A percentile compares a stretch with the other conserved stretches of the same genome.
Evolutionary conservation across 2,329 filamentous ascomycete species (phyloP).

Genomic region (Colletotrichum kahawae): DNA sequence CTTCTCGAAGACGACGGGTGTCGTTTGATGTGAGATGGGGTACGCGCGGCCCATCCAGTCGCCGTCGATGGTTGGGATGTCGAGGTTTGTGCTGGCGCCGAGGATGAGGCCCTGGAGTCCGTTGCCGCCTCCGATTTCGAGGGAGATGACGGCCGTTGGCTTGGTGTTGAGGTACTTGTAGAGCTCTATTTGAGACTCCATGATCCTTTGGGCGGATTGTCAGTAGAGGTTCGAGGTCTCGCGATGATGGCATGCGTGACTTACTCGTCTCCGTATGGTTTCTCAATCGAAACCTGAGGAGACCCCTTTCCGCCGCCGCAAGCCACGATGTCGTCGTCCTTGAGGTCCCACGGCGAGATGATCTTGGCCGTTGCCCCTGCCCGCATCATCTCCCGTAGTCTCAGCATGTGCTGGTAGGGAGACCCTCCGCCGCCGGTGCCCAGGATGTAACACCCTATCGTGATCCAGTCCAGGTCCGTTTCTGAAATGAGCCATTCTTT

Average conservation of each 20-base stretch:
- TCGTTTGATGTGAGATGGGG: conserved; percentile 59
- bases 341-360: not conserved
- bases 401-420: conserved; percentile 45
- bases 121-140: conserved; percentile 69
- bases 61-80: conserved; percentile 55
- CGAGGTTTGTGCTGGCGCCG: conserved; percentile 56
- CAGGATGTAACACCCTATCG: conserved; percentile 39
- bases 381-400: conserved; percentile 55
- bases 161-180: conserved; percentile 51
- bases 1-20: conserved; percentile 41
- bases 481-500: not conserved
- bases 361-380: conserved; percentile 51
- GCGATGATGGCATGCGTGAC: not conserved
- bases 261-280: not conserved
- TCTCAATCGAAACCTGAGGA: not conserved
- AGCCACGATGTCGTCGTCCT: not conserved
- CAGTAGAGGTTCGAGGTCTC: not conserved
- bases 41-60: conserved; percentile 64
- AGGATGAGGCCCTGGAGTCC: conserved; percentile 63
- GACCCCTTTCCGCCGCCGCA: not conserved
- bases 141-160: conserved; percentile 33
- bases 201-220: not conserved
- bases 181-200: conserved; percentile 31
- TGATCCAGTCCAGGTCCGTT: conserved; percentile 33
- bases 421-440: conserved; percentile 42